These are phyloP conservation scores for Glycine tomentella DNA, from an alignment of 306 rosid genomes.

Conservation along the genomic window DNA sequence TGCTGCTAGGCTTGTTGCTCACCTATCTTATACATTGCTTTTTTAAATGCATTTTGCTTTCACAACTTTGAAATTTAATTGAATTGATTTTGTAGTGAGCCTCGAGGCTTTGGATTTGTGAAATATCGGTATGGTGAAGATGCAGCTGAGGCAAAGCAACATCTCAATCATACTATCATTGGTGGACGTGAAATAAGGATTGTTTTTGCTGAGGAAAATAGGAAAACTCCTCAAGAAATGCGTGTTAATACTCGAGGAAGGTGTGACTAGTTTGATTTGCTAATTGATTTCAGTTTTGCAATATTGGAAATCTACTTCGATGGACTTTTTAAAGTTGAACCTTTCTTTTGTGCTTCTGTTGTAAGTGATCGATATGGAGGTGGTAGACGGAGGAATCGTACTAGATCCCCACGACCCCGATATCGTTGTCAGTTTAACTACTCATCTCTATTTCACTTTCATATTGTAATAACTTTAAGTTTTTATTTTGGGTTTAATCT, in stretches of 20 bases:
- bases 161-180: slow-evolving; percentile 81
- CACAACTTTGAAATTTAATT: not conserved
- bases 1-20: not conserved
- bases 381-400: slow-evolving; percentile 73
- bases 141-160: slow-evolving; percentile 93
- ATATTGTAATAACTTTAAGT: not conserved
- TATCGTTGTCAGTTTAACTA: slow-evolving; percentile 73
- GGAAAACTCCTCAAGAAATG: slow-evolving; percentile 99
- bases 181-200: slow-evolving; percentile 99
- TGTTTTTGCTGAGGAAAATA: slow-evolving; percentile 95
- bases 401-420: slow-evolving; percentile 80
- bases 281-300: not conserved
- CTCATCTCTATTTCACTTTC: slow-evolving; percentile 32
- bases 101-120: slow-evolving; percentile 98
- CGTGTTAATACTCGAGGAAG: slow-evolving; percentile 69
- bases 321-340: slow-evolving; percentile 23
- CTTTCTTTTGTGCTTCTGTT: slow-evolving; percentile 19
- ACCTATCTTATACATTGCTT: not conserved
- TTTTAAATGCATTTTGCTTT: slow-evolving; percentile 8
- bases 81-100: slow-evolving; percentile 64
- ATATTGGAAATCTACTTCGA: not conserved
- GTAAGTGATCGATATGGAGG: slow-evolving; percentile 70
- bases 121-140: slow-evolving; percentile 94
- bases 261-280: slow-evolving; percentile 48
- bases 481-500: not conserved